These are phyloP conservation scores for Trichoderma polysporum DNA, from an alignment of 2,329 filamentous ascomycete genomes.

Conservation along the genomic window DNA sequence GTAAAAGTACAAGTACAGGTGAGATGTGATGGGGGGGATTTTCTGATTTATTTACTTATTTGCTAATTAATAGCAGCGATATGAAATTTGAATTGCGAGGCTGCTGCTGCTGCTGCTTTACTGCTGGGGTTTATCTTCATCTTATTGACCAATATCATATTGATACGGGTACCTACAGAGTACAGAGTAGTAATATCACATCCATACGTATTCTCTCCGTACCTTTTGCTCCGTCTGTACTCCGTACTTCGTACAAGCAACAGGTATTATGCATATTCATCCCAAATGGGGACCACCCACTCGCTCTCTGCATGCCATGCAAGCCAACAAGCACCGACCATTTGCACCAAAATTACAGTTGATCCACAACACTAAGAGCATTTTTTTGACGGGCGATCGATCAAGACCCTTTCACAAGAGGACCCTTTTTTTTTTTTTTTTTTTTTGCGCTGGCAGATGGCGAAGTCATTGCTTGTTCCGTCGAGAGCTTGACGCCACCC, in stretches of 20 bases:
- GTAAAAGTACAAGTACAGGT: background rate
- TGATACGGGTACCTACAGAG: no score
- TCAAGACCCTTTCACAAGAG: background rate
- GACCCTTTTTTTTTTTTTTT: background rate
- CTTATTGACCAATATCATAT: no score
- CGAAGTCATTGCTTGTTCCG: background rate
- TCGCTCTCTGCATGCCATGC: background rate
- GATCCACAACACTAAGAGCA: background rate
- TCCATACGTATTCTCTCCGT: no score
- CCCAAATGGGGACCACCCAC: background rate
- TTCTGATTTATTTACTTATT: background rate
- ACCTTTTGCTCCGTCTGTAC: no score
- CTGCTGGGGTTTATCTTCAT: no score
- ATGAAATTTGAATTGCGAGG: background rate
- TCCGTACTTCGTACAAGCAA: no score
- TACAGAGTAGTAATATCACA: no score
- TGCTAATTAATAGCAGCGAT: no score
- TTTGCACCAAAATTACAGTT: background rate
- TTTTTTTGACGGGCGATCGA: background rate
- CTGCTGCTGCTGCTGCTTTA: no score
- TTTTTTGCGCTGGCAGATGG: background rate
- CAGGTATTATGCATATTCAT: background rate
- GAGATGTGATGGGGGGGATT: background rate
- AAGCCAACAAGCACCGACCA: background rate
- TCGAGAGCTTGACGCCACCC: conserved; percentile 3